Evolutionary conservation across 169 alveolate genomes (phyloP), one percentile per base, ranked within the genome.

Genomic region (Plasmodium blacklocki): DNA sequence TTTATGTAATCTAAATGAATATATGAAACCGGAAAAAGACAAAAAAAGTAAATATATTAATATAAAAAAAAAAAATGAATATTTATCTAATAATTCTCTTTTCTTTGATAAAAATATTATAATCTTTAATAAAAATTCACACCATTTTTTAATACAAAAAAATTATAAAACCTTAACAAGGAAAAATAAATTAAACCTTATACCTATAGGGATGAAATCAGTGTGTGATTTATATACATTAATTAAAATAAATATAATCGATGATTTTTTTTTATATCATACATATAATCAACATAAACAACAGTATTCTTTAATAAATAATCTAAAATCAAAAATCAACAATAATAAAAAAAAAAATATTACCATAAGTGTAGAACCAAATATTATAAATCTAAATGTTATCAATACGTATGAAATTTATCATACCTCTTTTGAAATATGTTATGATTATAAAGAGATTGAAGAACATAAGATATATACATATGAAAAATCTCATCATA

Each of bases 81-180:
- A 39, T 4, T 12, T 64, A 49, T 50, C 15, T 29, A 47, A 76
- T 23, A 54, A 76, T 68, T 76, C 89, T 18, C 14, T 76, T 39
- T 63, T 32, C n/a, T 18, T 54, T 32, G 89, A 68, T 32, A 63
- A 50, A 14, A 76, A 59, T 29, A 23, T 64, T 76, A 2, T 54
- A 12, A 76, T 76, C 23, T 11, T 76, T 26, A 76, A 64, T 64
- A 62, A 58, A 54, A 62, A 54, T 49, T 54, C 45, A 75, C 47
- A 64, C n/a, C 19, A 76, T 50, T 4, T 49, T 54, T 19, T 76
- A 23, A 56, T 64, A 43, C 23, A 63, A 23, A 76, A 58, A 43
- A 8, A 52, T n/a, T 76, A 76, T 76, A n/a, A 26, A n/a, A 76
- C 89, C 15, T 76, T 76, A 43, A 76, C 70, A 14, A 12, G n/a